These are phyloP conservation scores for Globisporangium parvum DNA, from an alignment of 352 stramenopile genomes.

Conservation along the genomic window DNA sequence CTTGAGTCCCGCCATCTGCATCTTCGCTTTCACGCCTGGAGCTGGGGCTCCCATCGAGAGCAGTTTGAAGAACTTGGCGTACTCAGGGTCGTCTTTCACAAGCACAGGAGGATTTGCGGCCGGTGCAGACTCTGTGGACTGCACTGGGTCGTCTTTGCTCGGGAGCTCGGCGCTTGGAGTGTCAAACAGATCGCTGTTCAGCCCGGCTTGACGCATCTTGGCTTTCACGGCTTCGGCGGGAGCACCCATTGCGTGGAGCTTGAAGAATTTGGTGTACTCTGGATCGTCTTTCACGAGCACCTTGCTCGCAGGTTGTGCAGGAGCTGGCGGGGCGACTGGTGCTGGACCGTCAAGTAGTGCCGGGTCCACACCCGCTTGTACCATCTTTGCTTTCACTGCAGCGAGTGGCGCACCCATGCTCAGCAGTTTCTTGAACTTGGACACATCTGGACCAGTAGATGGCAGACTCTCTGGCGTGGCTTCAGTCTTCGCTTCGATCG, in stretches of 20 bases:
- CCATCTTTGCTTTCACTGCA: constrained; percentile 65
- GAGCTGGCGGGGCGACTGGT: background rate
- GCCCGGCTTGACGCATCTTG: constrained; percentile 69
- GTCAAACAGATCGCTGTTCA: constrained; percentile 75
- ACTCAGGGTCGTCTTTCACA: constrained; percentile 55
- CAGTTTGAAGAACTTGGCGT: constrained; percentile 73
- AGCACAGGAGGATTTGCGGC: constrained; percentile 23
- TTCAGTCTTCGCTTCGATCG: constrained; percentile 3
- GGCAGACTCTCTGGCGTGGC: constrained; percentile 8
- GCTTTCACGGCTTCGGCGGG: constrained; percentile 45
- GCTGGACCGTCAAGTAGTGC: constrained; percentile 30
- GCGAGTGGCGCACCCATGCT: constrained; percentile 51
- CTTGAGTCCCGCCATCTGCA: constrained; percentile 54
- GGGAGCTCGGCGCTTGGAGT: constrained; percentile 48
- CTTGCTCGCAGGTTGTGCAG: background rate
- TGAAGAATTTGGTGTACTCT: constrained; percentile 67
- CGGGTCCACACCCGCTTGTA: constrained; percentile 54
- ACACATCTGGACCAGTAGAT: constrained; percentile 15
- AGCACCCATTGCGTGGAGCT: constrained; percentile 54
- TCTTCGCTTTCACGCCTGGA: constrained; percentile 49
- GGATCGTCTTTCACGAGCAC: constrained; percentile 43
- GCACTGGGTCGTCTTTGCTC: constrained; percentile 3
- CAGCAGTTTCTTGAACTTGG: constrained; percentile 61
- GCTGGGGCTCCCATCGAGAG: constrained; percentile 49
- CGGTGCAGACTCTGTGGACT: background rate